A percentile compares a stretch with the other conserved stretches of the same genome.
Evolutionary conservation across 106 monocot genomes (phyloP).

Genomic region (Vanilla planifolia): DNA sequence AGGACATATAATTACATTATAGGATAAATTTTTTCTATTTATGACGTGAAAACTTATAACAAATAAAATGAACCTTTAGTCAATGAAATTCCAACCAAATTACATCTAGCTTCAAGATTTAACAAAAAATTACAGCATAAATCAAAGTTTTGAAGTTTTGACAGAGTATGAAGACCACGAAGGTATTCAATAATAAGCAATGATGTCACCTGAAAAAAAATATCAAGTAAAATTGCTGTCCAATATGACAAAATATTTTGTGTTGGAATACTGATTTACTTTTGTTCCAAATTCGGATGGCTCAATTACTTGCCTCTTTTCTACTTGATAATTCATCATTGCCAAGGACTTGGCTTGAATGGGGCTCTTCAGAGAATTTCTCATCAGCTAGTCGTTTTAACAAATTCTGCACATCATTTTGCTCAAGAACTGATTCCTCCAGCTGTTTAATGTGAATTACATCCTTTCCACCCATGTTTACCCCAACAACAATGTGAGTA

Average conservation of each 20-base stretch:
- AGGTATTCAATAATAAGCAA: background rate
- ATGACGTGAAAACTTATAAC: too few relatives aligned
- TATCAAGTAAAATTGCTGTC: background rate
- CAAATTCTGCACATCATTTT: constrained; percentile 42
- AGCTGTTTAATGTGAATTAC: constrained; percentile 65
- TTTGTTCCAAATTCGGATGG: background rate
- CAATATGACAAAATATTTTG: background rate
- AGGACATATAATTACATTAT: too few relatives aligned
- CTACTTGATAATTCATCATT: constrained; percentile 17
- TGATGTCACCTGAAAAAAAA: background rate
- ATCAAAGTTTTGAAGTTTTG: too few relatives aligned
- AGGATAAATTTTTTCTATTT: too few relatives aligned
- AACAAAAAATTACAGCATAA: too few relatives aligned
- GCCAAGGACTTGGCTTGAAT: constrained; percentile 7
- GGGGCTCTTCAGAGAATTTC: constrained; percentile 31
- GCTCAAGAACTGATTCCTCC: constrained; percentile 42
- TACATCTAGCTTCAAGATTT: too few relatives aligned
- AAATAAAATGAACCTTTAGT: too few relatives aligned
- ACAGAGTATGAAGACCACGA: too few relatives aligned
- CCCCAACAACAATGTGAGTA: constrained; percentile 59
- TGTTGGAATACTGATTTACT: background rate
- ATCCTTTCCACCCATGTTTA: constrained; percentile 81
- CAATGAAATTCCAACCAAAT: too few relatives aligned
- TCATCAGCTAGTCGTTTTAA: constrained; percentile 49
- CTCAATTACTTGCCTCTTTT: constrained; percentile 24